Conservation (phyloP, 495 filamentous ascomycete species). For the Podospora bellae-mahoneyi region DNA sequence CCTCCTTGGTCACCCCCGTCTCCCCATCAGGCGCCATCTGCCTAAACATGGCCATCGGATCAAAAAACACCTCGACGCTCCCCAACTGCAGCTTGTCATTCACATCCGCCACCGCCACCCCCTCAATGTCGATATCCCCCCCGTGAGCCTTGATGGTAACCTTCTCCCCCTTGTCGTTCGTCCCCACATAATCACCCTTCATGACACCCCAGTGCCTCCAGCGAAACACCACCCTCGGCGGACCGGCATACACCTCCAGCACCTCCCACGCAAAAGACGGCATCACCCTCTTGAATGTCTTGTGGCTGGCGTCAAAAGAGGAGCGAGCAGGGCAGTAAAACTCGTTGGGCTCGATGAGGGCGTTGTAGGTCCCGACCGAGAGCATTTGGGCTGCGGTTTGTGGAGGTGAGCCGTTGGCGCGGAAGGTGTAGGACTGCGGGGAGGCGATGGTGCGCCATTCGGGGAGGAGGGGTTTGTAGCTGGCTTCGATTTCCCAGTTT, state of each 20-base stretch:
- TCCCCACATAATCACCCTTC: conserved; percentile 60
- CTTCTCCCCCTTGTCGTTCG: conserved; percentile 58
- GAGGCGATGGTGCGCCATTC: conserved; percentile 62
- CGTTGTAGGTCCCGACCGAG: conserved; percentile 64
- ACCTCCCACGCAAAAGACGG: conserved; percentile 69
- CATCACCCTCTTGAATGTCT: conserved; percentile 69
- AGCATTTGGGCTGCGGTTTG: conserved; percentile 63
- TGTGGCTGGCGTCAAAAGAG: conserved; percentile 58
- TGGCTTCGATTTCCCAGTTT: conserved; percentile 70
- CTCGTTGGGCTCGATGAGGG: conserved; percentile 56
- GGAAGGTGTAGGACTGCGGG: conserved; percentile 52
- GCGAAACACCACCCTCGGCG: conserved; percentile 56
- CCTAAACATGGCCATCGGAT: conserved; percentile 63
- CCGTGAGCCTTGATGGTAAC: conserved; percentile 55
- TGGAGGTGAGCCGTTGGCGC: conserved; percentile 56
- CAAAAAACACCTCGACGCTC: conserved; percentile 60
- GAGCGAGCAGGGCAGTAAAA: conserved; percentile 58
- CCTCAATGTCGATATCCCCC: conserved; percentile 47
- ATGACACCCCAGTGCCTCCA: conserved; percentile 67
- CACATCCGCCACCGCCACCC: conserved; percentile 57
- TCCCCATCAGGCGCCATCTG: conserved; percentile 47
- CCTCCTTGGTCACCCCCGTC: conserved; percentile 19
- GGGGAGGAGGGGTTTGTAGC: conserved; percentile 56
- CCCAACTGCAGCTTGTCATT: conserved; percentile 56
- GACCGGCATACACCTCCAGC: conserved; percentile 59